Conservation (phyloP, 495 filamentous ascomycete species). For the Podospora comata region DNA sequence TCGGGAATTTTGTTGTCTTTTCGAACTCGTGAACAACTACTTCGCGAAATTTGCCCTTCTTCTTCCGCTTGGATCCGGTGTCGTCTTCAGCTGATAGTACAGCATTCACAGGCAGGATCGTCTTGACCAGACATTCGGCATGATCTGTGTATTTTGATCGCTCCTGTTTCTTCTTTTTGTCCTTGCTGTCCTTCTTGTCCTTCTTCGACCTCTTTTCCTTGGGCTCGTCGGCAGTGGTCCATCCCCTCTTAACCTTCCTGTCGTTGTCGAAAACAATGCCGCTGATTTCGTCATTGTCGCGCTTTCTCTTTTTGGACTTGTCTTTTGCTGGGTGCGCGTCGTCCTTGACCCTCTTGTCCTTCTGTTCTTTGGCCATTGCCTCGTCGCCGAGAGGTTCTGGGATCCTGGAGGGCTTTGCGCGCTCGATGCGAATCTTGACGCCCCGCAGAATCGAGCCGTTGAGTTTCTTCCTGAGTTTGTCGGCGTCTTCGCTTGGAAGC, state of each 20-base stretch:
- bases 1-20: constrained; percentile 72
- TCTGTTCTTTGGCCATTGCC: constrained; percentile 38
- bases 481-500: constrained; percentile 72
- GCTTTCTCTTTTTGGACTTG: constrained; percentile 62
- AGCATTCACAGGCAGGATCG: constrained; percentile 65
- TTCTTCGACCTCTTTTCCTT: constrained; percentile 52
- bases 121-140: constrained; percentile 76
- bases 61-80: constrained; percentile 53
- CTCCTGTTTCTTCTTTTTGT: constrained; percentile 52
- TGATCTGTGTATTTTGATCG: constrained; percentile 77
- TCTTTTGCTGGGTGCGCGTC: constrained; percentile 31
- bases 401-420: constrained; percentile 58
- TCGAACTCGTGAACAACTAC: constrained; percentile 76
- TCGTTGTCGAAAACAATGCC: constrained; percentile 70
- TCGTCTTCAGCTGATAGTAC: constrained; percentile 39
- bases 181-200: constrained; percentile 47
- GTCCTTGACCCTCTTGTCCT: constrained; percentile 37
- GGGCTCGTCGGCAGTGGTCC: constrained; percentile 67
- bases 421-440: constrained; percentile 76
- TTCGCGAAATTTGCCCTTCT: constrained; percentile 49
- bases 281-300: constrained; percentile 57
- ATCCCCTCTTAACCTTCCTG: constrained; percentile 83
- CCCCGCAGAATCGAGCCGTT: constrained; percentile 84
- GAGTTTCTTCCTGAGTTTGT: constrained; percentile 88
- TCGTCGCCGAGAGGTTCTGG: constrained; percentile 33